Evolutionary conservation across 2,329 filamentous ascomycete genomes (phyloP), one percentile per base, ranked within the genome.

Genomic region (Pyrenochaeta sp.): DNA sequence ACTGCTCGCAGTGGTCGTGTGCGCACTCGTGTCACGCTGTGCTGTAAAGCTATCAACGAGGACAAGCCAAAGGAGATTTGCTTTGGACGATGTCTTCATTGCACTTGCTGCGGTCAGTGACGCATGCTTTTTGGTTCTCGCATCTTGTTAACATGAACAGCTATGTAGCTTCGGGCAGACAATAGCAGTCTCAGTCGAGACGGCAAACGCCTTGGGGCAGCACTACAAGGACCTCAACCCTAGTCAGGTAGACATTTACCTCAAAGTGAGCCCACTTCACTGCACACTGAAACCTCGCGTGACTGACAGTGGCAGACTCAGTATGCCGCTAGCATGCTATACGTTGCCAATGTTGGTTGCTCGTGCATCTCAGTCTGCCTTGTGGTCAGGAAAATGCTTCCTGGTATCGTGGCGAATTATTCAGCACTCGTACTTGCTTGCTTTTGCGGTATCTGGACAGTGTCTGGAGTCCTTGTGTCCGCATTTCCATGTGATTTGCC

Each of bases 271-370:
- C 12, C 27, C 27, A 3, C 7, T 4, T 49, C 1, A 18, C 18
- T 4, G 20, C 14, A 39, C 10, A 9, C 15, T 3, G 30, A 15
- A 5, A 41, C 11, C 7, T 10, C 2, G 27, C 1, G 33, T 2
- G 2, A 36, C 52, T 67, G 43, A 65, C 41, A n/a, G 11, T 1
- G 2, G 4, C 32, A 72, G 69, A 42, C 68, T 30, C 61, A 68
- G 29, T 72, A 69, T 48, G 66, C 43, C 2, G 52, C 53, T 1
- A 65, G 51, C 33, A 69, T 71, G 32, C 52, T 70, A 14, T 70
- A 68, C 51, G 60, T 72, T 31, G 64, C 64, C 20, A 72, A 69
- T 51, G 63, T 72, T 61, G 69, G 69, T 29, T 69, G 63, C 45
- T 54, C 67, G 10, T 61, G 67, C 21, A 64, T 71, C 31, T 69